Evolutionary conservation across 2,329 filamentous ascomycete genomes (phyloP).

Genomic region (Apiospora sp.): DNA sequence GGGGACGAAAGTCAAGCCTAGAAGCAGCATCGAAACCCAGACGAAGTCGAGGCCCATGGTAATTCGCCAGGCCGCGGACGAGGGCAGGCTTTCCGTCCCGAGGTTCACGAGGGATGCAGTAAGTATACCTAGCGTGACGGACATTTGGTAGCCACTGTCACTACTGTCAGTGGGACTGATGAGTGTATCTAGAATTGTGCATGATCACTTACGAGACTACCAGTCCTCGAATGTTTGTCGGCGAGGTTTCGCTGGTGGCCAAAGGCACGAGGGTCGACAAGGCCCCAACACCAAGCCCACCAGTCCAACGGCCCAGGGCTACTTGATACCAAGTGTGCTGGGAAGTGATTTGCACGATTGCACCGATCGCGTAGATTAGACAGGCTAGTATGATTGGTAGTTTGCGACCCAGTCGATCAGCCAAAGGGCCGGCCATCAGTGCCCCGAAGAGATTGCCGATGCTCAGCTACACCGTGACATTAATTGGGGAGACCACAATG

Average conservation of each 20-base stretch:
- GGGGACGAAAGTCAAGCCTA: conserved; percentile 60
- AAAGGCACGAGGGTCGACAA: conserved; percentile 71
- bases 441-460: conserved; percentile 67
- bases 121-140: conserved; percentile 74
- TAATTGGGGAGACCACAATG: not conserved
- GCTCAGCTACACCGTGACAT: conserved; percentile 47
- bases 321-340: conserved; percentile 67
- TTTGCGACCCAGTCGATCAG: conserved; percentile 68
- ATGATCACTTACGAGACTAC: conserved; percentile 57
- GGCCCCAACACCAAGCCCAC: conserved; percentile 70
- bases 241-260: conserved; percentile 73
- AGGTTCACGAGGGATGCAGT: conserved; percentile 66
- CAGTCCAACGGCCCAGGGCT: conserved; percentile 71
- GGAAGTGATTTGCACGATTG: conserved; percentile 69
- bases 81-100: conserved; percentile 56
- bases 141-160: conserved; percentile 66
- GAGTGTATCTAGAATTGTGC: no score
- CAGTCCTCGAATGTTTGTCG: conserved; percentile 68
- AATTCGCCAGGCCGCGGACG: conserved; percentile 67
- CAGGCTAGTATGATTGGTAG: conserved; percentile 67
- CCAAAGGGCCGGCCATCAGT: conserved; percentile 64
- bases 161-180: no score
- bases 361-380: conserved; percentile 70
- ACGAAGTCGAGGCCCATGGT: conserved; percentile 64
- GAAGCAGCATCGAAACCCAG: conserved; percentile 61